These are phyloP conservation scores for Tagetes erecta DNA, from an alignment of 129 eudicot species.

Conservation along the genomic window DNA sequence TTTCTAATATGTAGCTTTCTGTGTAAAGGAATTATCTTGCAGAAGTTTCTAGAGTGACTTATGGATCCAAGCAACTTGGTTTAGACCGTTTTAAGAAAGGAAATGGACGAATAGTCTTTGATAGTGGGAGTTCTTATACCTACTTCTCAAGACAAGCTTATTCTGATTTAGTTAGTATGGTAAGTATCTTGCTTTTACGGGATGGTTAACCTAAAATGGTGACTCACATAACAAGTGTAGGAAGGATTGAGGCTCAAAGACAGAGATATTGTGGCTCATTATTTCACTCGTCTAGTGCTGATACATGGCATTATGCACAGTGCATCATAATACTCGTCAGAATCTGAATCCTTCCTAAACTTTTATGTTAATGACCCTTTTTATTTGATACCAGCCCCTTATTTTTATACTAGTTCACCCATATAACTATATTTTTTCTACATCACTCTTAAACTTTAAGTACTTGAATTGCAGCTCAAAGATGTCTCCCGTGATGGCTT, in stretches of 20 bases:
- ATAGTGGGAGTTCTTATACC: conserved; percentile 84
- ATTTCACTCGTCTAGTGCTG: not conserved
- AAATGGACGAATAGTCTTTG: conserved; percentile 51
- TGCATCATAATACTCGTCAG: not conserved
- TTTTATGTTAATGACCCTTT: not conserved
- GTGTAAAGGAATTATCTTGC: conserved; percentile 57
- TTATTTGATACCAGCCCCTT: not conserved
- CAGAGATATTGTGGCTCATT: not conserved
- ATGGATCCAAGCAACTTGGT: conserved; percentile 50
- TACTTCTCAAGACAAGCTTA: conserved; percentile 71
- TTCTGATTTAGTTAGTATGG: conserved; percentile 48
- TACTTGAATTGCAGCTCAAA: conserved; percentile 47
- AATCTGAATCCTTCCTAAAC: not conserved
- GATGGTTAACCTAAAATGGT: not conserved
- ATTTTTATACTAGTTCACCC: not conserved
- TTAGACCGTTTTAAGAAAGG: conserved; percentile 43
- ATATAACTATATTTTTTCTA: not conserved
- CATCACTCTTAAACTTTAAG: not conserved
- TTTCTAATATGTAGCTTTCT: conserved; percentile 23
- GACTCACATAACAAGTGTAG: not conserved
- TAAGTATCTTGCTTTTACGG: conserved; percentile 29
- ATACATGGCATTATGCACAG: not conserved
- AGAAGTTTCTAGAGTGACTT: conserved; percentile 51
- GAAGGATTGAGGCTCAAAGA: not conserved
- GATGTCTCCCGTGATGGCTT: conserved; percentile 50